phyloP scores from a whole-genome alignment of 2,329 filamentous ascomycete species.

The Aquanectria penicillioides region DNA sequence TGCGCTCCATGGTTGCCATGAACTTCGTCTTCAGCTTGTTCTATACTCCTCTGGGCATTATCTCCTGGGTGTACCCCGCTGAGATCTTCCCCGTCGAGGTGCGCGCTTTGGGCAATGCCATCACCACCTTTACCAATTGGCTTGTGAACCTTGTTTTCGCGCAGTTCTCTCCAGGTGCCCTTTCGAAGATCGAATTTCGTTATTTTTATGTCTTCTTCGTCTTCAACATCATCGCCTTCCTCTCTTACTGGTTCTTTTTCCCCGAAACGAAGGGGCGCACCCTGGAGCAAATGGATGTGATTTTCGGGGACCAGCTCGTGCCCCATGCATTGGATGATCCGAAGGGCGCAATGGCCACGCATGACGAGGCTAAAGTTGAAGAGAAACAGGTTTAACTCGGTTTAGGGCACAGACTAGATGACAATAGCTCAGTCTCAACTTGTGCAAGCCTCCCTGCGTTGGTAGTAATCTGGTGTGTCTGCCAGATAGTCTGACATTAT shows the following conservation, averaged over 20 bases:
- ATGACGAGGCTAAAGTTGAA: slow-evolving; percentile 18
- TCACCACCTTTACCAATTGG: slow-evolving; percentile 46
- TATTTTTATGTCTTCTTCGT: slow-evolving; percentile 52
- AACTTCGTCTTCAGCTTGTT: slow-evolving; percentile 48
- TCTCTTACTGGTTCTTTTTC: slow-evolving; percentile 33
- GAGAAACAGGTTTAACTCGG: slow-evolving; percentile 3
- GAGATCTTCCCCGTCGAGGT: slow-evolving; percentile 53
- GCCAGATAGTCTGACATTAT: too few relatives aligned
- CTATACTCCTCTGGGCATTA: slow-evolving; percentile 52
- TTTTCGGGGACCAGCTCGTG: slow-evolving; percentile 26
- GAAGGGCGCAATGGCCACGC: slow-evolving; percentile 19
- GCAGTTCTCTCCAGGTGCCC: slow-evolving; percentile 58
- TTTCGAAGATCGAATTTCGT: slow-evolving; percentile 53
- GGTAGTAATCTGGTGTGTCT: too few relatives aligned
- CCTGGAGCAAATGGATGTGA: slow-evolving; percentile 24
- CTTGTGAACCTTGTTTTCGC: slow-evolving; percentile 55
- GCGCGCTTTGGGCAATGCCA: slow-evolving; percentile 41
- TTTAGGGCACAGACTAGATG: background rate
- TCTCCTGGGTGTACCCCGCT: slow-evolving; percentile 51
- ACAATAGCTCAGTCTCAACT: too few relatives aligned
- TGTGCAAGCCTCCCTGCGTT: too few relatives aligned
- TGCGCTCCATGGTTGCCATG: slow-evolving; percentile 45
- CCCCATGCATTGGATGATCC: slow-evolving; percentile 27
- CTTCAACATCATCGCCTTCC: slow-evolving; percentile 37
- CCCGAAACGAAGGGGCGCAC: slow-evolving; percentile 24